Base-by-base conservation (phyloP, 2,329 filamentous ascomycete species). In the Pestalotiopsis sp. region DNA sequence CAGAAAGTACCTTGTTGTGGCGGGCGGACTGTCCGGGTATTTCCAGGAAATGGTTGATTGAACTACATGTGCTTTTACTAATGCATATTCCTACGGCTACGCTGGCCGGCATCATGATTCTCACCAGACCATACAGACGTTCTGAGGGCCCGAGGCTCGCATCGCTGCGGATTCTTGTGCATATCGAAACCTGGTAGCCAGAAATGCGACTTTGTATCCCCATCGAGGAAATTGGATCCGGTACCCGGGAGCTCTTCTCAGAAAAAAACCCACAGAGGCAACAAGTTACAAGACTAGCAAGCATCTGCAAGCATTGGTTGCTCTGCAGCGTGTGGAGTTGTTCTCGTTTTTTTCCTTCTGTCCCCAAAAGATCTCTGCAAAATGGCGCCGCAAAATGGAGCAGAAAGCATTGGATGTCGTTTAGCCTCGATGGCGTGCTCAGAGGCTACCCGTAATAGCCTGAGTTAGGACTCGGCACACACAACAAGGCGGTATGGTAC, bases 381-480 rank as follows among this genome's bases (percentile, higher is more conserved):
- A 36, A 36, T 36, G 31, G 31, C 31, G 31, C 38, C 62, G 45
- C 62, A 25, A 49, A 27, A 61, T 67, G 71, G 62, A 68, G 45
- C 61, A 63, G 31, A 60, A 69, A 70, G 61, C 68, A 69, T 72
- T 70, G 69, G 71, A 69, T 71, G 61, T 66, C 40, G 70, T 74
- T 76, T 76, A 75, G 74, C 73, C 70, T 72, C 61, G 75, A 78
- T 78, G 76, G 75, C 76, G 76, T 78, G 76, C 76, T 78, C 74
- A 72, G 68, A 65, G 65, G 70, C 70, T 69, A 74, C 72, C 71
- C 27, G 27, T 20, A 14, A 36, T 62, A 62, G 59, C 36, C 36
- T 62, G 59, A 36, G 27, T 36, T 62, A 36, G 59, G 59, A 38
- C 36, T 67, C 68, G 59, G 65, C 52, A 66, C 20, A 36, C 41